Percentiles rank a stretch among this genome's conserved stretches.
These are phyloP conservation scores for Wickerhamomyces xylosicus DNA, from an alignment of 805 yeast genomes.

Conservation along the genomic window DNA sequence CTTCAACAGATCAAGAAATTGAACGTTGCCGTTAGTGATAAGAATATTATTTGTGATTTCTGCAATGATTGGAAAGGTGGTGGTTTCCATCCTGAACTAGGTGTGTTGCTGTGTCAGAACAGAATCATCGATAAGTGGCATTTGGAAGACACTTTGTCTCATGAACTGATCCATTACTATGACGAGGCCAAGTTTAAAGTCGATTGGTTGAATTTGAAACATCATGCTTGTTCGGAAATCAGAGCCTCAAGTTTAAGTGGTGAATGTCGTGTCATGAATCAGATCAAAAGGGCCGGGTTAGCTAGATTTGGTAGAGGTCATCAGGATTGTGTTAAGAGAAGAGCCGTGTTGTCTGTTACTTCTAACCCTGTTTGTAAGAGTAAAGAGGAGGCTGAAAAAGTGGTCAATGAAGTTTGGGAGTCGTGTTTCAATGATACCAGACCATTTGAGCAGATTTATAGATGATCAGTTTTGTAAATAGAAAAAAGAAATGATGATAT, in stretches of 20 bases:
- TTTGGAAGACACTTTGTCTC: constrained; percentile 84
- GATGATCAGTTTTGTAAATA: constrained; percentile 4
- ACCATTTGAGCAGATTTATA: constrained; percentile 90
- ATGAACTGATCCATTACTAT: constrained; percentile 88
- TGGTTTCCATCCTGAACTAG: constrained; percentile 86
- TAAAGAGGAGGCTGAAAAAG: constrained; percentile 63
- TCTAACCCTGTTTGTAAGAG: constrained; percentile 79
- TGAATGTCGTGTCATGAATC: constrained; percentile 86
- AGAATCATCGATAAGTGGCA: constrained; percentile 59
- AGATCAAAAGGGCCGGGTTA: constrained; percentile 40
- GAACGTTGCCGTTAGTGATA: constrained; percentile 37
- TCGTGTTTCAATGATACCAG: constrained; percentile 92
- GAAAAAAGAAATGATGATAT: not conserved
- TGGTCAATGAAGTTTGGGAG: constrained; percentile 83
- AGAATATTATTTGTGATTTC: constrained; percentile 63
- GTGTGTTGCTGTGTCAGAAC: constrained; percentile 82
- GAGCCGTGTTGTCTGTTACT: constrained; percentile 76
- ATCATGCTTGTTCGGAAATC: constrained; percentile 95
- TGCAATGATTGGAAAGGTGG: constrained; percentile 84
- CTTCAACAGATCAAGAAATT: constrained; percentile 62
- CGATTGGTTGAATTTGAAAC: constrained; percentile 75
- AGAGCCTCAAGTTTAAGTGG: constrained; percentile 91
- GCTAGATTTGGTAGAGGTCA: constrained; percentile 65
- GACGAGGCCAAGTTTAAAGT: constrained; percentile 84
- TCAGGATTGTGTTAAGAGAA: constrained; percentile 81